phyloP scores from a whole-genome alignment of 2,329 filamentous ascomycete genomes.

The Hypoxylon sp. region DNA sequence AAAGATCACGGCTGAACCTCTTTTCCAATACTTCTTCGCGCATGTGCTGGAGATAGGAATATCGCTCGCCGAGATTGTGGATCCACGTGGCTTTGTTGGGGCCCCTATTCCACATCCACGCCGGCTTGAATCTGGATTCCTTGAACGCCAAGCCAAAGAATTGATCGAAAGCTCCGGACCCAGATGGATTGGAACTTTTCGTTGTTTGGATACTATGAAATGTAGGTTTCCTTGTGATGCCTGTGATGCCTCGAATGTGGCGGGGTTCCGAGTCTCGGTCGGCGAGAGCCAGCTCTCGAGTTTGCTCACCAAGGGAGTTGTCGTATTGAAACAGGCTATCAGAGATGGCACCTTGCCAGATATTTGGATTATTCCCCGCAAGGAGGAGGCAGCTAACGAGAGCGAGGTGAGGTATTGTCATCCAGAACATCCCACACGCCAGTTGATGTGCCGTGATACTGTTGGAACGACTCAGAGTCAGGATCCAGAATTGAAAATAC shows the following conservation, averaged over 20 bases:
- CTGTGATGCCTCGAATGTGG: neutral
- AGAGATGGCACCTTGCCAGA: conserved; percentile 21
- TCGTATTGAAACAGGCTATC: conserved; percentile 1
- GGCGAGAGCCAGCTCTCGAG: neutral
- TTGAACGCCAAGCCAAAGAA: conserved; percentile 15
- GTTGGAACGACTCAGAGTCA: neutral
- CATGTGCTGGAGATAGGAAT: conserved; percentile 13
- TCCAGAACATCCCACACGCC: conserved; percentile 31
- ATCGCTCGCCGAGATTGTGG: conserved; percentile 15
- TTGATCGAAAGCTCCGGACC: conserved; percentile 1
- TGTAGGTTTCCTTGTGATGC: neutral
- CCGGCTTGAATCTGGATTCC: conserved; percentile 16
- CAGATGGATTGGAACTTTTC: neutral
- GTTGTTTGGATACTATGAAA: neutral
- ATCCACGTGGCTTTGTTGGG: conserved; percentile 25
- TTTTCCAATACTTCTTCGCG: conserved; percentile 18
- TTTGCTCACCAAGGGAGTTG: neutral
- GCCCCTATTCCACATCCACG: conserved; percentile 33
- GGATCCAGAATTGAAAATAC: neutral
- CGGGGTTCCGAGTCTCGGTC: neutral
- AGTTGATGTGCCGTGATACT: conserved; percentile 29
- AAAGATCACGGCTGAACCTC: conserved; percentile 13
- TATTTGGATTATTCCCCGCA: conserved; percentile 28
- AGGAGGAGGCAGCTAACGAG: conserved; percentile 31
- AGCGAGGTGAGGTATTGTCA: conserved; percentile 29